These are phyloP conservation scores for Rickenella mellea DNA, from an alignment of 768 basidiomycete species.

Conservation along the genomic window DNA sequence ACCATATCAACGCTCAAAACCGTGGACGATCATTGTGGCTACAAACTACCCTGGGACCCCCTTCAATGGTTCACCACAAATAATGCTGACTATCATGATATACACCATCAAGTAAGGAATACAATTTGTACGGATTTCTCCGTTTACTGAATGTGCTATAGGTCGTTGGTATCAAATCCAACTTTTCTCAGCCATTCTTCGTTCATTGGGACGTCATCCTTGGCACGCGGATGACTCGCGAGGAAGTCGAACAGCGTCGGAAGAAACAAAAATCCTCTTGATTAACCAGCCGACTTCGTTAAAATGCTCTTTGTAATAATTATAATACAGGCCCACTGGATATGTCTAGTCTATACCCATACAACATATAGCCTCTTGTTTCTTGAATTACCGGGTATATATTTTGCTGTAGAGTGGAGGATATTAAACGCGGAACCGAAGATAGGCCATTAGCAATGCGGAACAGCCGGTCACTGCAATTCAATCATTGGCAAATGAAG, in stretches of 20 bases:
- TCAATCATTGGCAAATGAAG: neutral
- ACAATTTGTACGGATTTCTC: neutral
- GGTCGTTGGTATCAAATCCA: conserved; percentile 81
- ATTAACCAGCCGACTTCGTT: neutral
- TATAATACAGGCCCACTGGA: too few species aligned
- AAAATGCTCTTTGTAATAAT: neutral
- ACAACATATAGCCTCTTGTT: too few species aligned
- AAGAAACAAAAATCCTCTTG: conserved; percentile 6
- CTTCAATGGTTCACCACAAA: conserved; percentile 78
- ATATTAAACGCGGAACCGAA: conserved; percentile 51
- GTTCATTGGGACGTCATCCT: conserved; percentile 86
- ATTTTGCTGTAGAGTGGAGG: too few species aligned
- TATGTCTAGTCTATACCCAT: too few species aligned
- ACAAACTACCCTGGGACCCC: conserved; percentile 84
- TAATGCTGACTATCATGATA: conserved; percentile 96
- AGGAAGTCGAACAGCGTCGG: conserved; percentile 11
- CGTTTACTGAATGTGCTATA: conserved; percentile 4
- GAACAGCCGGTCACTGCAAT: conserved; percentile 72
- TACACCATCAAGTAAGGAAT: conserved; percentile 79
- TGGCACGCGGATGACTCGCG: conserved; percentile 74
- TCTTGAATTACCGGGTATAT: too few species aligned
- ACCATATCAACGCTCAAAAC: conserved; percentile 81
- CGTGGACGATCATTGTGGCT: conserved; percentile 94
- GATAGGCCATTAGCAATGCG: conserved; percentile 79
- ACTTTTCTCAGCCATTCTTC: conserved; percentile 95